These are phyloP conservation scores for Oryza glaberrima DNA, from an alignment of 176 grass and related monocot species.

Conservation along the genomic window DNA sequence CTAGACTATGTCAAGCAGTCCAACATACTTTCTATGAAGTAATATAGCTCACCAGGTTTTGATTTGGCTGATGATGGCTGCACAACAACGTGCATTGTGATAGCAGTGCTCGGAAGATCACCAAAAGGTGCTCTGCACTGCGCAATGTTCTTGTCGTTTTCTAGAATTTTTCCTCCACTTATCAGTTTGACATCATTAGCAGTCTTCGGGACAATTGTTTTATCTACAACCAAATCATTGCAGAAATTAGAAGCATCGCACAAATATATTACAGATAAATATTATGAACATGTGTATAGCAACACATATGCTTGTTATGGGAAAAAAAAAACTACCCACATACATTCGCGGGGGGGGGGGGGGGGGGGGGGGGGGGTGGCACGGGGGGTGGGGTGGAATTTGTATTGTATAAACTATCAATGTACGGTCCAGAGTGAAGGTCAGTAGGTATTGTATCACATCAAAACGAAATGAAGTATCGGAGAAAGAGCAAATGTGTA, in stretches of 20 bases:
- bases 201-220: constrained; percentile 65
- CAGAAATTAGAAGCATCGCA: constrained; percentile 14
- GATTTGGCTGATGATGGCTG: constrained; percentile 67
- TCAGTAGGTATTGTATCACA: constrained; percentile 10
- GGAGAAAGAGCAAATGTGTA: background rate
- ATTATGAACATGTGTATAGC: constrained; percentile 13
- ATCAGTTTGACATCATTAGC: constrained; percentile 80
- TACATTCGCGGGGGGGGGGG: background rate
- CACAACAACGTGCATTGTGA: constrained; percentile 80
- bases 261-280: constrained; percentile 20
- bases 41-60: constrained; percentile 59
- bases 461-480: background rate
- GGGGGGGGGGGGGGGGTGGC: no score
- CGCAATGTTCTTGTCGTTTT: constrained; percentile 69
- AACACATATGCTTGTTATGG: background rate
- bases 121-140: constrained; percentile 79
- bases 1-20: constrained; percentile 4
- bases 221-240: constrained; percentile 56
- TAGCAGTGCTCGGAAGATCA: constrained; percentile 59
- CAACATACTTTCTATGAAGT: background rate
- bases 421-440: background rate
- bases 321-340: background rate
- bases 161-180: constrained; percentile 72
- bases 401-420: background rate
- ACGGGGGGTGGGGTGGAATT: background rate